Evolutionary conservation across 2,329 filamentous ascomycete genomes (phyloP), one percentile per base, ranked within the genome.

Genomic region (Cladosporium sp.): DNA sequence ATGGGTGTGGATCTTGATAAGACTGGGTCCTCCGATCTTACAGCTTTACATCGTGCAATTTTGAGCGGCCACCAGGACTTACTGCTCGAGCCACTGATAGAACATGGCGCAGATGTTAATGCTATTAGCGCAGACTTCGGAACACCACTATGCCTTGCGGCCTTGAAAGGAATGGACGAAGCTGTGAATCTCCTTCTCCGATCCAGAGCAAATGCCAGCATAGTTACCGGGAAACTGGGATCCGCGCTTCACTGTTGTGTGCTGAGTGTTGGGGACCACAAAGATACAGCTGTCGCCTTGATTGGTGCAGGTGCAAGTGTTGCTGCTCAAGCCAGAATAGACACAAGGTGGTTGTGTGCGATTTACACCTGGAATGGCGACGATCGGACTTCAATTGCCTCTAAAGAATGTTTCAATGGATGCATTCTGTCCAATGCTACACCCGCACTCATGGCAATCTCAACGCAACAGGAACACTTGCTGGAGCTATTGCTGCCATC

Each of bases 31-130:
- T 9, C 54, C n/a, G 59, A 54, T 9, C 34, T 54, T 12, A 63
- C 52, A 1, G 59, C 52, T 8, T 43, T 63, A 3, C 59, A 63
- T 51, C 57, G 57, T n/a, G 61, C 61, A 12, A 36, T 49, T 5
- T 40, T 63, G 2, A 58, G 47, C 25, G 57, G 59, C 19, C 59
- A 55, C 36, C 42, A 63, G 19, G 57, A 61, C 19, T 42, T 55
- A 6, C 6, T 25, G 15, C 39, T 61, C 3, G 42, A 58, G 1
- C 20, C 17, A 2, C 39, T 58, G 1, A 49, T 59, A 6, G 22
- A 36, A 11, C 45, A 38, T 15, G 60, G 60, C 2, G 40, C 42
- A 15, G 58, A 60, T 19, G 37, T 61, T 8, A 58, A 63, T 37
- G 57, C 43, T 49, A 14, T 30, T 2, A 61, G 61, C 19, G 25